Base-by-base conservation (phyloP, 2,329 filamentous ascomycete species). In the Septoria linicola region DNA sequence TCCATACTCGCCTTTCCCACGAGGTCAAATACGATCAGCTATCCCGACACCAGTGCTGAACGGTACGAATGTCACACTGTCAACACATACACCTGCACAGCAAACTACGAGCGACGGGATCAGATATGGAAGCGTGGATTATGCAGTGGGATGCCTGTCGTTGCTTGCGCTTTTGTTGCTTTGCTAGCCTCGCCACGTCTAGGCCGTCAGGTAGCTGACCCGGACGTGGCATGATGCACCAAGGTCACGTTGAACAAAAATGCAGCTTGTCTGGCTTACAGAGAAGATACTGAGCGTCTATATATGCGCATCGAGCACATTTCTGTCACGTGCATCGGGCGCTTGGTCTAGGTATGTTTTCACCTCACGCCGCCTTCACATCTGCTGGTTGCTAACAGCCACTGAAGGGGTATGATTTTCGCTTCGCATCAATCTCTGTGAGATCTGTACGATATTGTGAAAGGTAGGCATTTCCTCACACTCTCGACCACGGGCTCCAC, bases 401-500 rank as follows among this genome's bases (percentile, higher is more conserved):
- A n/a, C n/a, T n/a, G n/a, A n/a, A n/a, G n/a, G 53, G 53, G 53
- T 55, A 55, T 55, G 53, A 55, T 55, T 55, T 55, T 53, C 53
- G 53, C 53, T 55, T 55, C 53, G 53, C 53, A 55, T 46, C 2
- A 1, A 25, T 14, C 14, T 40, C 32, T 6, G 3, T 32, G 30
- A 14, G 46, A 19, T 34, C 17, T 13, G 8, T 39, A 25, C 31
- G 27, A 10, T 14, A 13, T 35, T 55, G 53, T 55, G 53, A 55
- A 55, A 55, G 53, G 52, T n/a, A n/a, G n/a, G n/a, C n/a, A n/a
- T n/a, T n/a, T n/a, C n/a, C n/a, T n/a, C n/a, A n/a, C n/a, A n/a
- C n/a, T n/a, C n/a, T n/a, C n/a, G n/a, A 46, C 30, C 3, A 20
- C 19, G 14, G 17, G 30, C 20, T 30, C 10, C n/a, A 27, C 4